Evolutionary conservation across 352 stramenopile species (phyloP).

Genomic region (Phytophthora capsici): DNA sequence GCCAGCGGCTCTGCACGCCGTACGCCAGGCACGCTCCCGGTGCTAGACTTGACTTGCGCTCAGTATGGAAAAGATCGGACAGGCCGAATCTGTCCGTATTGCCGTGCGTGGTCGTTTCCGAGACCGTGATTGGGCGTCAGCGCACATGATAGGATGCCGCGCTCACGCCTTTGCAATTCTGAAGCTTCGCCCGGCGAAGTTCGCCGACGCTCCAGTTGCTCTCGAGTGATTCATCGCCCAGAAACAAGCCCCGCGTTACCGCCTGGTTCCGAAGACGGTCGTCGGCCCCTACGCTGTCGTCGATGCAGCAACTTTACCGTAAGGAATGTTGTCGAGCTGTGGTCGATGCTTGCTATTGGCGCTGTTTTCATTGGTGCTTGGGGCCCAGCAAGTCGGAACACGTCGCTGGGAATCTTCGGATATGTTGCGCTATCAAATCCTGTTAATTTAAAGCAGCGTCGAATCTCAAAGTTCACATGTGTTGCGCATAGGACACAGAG

Average conservation of each 20-base stretch:
- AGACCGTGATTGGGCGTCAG: conserved; percentile 13
- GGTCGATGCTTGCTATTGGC: conserved; percentile 1
- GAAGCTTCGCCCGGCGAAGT: conserved; percentile 8
- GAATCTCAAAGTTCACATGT: conserved; percentile 1
- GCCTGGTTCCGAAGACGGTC: conserved; percentile 16
- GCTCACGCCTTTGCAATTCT: conserved; percentile 17
- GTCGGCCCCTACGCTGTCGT: conserved; percentile 11
- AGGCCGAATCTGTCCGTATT: conserved; percentile 18
- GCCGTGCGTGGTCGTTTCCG: conserved; percentile 2
- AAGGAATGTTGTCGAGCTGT: not conserved
- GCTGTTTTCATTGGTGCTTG: conserved; percentile 23
- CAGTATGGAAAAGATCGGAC: conserved; percentile 27
- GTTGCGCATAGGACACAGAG: not conserved
- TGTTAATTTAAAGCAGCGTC: conserved; percentile 4
- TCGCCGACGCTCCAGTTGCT: not conserved
- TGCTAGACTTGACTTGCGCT: conserved; percentile 19
- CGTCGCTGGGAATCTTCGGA: not conserved
- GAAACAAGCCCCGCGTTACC: conserved; percentile 11
- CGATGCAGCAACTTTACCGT: conserved; percentile 21
- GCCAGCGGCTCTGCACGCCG: conserved; percentile 13
- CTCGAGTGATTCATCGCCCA: conserved; percentile 14
- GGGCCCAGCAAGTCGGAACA: not conserved
- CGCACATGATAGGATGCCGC: conserved; percentile 4
- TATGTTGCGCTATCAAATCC: conserved; percentile 2
- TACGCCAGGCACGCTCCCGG: conserved; percentile 19